Conservation (phyloP, 768 basidiomycete genomes). For the Mycena haematopus region DNA sequence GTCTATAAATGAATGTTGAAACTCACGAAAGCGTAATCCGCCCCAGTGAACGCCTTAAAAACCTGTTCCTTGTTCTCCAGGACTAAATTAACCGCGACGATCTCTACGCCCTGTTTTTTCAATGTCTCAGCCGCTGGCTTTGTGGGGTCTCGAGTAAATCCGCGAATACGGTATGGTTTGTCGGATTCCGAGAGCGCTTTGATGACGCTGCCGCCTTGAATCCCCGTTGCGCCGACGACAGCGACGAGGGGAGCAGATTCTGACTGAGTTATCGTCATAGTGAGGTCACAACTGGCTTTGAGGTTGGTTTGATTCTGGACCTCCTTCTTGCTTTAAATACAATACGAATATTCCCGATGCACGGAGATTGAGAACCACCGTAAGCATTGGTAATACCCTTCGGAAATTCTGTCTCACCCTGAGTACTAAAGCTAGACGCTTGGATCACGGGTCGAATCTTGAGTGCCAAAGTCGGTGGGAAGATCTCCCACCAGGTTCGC, state of each 20-base stretch:
- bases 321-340: no score
- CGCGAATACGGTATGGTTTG: conserved; percentile 21
- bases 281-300: neutral
- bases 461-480: no score
- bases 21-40: conserved; percentile 15
- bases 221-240: conserved; percentile 20
- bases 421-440: no score
- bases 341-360: no score
- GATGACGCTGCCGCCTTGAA: conserved; percentile 24
- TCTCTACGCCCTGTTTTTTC: conserved; percentile 10
- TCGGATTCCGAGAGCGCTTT: conserved; percentile 21
- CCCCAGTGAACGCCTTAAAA: conserved; percentile 10
- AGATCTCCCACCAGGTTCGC: no score
- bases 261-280: conserved; percentile 18
- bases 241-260: conserved; percentile 20
- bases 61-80: conserved; percentile 13
- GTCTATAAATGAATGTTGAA: neutral
- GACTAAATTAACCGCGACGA: conserved; percentile 8
- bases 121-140: conserved; percentile 7
- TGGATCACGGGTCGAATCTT: no score
- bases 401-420: no score
- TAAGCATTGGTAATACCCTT: no score
- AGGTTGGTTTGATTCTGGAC: no score
- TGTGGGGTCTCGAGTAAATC: conserved; percentile 8
- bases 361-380: no score